Percentiles rank a stretch among this genome's conserved stretches.
Conservation (phyloP, 768 basidiomycete species). For the Mycena belliarum region DNA sequence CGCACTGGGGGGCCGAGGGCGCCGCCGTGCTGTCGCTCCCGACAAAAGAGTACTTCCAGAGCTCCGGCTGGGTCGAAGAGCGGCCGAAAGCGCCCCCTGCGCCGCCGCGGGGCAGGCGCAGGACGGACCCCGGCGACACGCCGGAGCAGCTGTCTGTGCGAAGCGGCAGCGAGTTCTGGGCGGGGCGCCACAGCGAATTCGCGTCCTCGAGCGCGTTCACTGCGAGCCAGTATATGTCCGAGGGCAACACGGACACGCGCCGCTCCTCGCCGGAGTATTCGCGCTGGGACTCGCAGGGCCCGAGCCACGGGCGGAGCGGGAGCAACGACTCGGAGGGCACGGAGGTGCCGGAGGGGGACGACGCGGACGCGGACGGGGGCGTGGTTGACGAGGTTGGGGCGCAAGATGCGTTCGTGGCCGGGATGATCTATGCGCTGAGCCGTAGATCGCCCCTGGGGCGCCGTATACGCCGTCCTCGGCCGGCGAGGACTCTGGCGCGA, state of each 20-base stretch:
- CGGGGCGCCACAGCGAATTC: slow-evolving; percentile 54
- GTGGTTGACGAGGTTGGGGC: slow-evolving; percentile 74
- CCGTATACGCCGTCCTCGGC: slow-evolving; percentile 69
- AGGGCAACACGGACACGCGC: slow-evolving; percentile 30
- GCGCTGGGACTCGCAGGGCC: slow-evolving; percentile 18
- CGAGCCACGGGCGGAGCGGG: slow-evolving; percentile 29
- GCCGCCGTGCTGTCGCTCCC: slow-evolving; percentile 81
- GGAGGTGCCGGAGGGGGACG: slow-evolving; percentile 46
- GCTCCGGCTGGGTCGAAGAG: slow-evolving; percentile 76
- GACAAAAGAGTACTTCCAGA: slow-evolving; percentile 84
- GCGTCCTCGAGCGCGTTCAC: slow-evolving; percentile 61
- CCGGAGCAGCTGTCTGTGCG: slow-evolving; percentile 48
- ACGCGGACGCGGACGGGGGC: slow-evolving; percentile 42
- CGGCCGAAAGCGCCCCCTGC: slow-evolving; percentile 26
- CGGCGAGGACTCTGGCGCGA: slow-evolving; percentile 36
- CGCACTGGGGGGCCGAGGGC: slow-evolving; percentile 78
- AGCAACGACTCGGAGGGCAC: slow-evolving; percentile 42
- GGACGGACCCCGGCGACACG: slow-evolving; percentile 23
- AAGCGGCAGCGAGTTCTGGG: slow-evolving; percentile 81
- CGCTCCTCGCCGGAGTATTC: slow-evolving; percentile 27
- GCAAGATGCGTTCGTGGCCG: slow-evolving; percentile 82
- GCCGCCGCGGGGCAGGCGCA: slow-evolving; percentile 20
- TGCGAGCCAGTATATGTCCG: slow-evolving; percentile 30
- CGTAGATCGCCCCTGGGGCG: slow-evolving; percentile 66
- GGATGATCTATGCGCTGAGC: slow-evolving; percentile 84